These are phyloP conservation scores for Hypomontagnella submonticulosa DNA, from an alignment of 495 filamentous ascomycete species.

Conservation along the genomic window DNA sequence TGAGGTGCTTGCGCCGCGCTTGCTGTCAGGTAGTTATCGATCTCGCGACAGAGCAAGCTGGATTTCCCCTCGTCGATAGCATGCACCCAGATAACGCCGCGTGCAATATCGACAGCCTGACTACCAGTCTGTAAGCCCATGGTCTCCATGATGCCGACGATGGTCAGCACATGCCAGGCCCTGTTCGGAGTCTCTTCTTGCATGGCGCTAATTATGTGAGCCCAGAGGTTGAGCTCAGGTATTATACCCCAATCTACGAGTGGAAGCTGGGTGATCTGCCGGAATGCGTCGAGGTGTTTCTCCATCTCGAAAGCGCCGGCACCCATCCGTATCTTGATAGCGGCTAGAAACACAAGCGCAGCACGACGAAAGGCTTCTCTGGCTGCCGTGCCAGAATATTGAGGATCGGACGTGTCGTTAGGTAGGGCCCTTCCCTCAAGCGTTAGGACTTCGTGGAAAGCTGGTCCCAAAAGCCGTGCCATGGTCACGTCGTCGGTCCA, in stretches of 20 bases:
- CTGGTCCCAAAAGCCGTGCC: constrained; percentile 37
- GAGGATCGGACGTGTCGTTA: constrained; percentile 17
- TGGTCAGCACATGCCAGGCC: constrained; percentile 42
- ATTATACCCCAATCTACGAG: constrained; percentile 39
- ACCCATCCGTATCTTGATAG: constrained; percentile 37
- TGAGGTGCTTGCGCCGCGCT: constrained; percentile 4
- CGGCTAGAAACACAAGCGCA: constrained; percentile 40
- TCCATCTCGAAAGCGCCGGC: constrained; percentile 27
- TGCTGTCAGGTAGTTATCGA: constrained; percentile 33
- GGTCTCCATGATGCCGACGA: constrained; percentile 41
- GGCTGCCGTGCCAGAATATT: constrained; percentile 38
- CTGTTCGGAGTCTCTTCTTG: constrained; percentile 36
- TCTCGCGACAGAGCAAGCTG: constrained; percentile 33
- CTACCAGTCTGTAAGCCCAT: constrained; percentile 29
- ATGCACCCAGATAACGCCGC: constrained; percentile 45
- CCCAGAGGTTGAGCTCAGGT: constrained; percentile 47
- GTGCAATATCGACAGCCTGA: constrained; percentile 38
- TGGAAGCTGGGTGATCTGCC: constrained; percentile 41
- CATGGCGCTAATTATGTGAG: constrained; percentile 38
- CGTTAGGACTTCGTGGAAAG: constrained; percentile 36
- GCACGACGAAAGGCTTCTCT: constrained; percentile 42
- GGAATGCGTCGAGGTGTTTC: constrained; percentile 42
- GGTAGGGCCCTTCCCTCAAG: constrained; percentile 41
- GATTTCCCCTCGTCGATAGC: constrained; percentile 38
- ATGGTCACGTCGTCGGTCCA: constrained; percentile 40